A percentile compares a stretch with the other conserved stretches of the same genome.
phyloP scores from a whole-genome alignment of 2,329 filamentous ascomycete genomes.

The Phyllosticta capitalensis region DNA sequence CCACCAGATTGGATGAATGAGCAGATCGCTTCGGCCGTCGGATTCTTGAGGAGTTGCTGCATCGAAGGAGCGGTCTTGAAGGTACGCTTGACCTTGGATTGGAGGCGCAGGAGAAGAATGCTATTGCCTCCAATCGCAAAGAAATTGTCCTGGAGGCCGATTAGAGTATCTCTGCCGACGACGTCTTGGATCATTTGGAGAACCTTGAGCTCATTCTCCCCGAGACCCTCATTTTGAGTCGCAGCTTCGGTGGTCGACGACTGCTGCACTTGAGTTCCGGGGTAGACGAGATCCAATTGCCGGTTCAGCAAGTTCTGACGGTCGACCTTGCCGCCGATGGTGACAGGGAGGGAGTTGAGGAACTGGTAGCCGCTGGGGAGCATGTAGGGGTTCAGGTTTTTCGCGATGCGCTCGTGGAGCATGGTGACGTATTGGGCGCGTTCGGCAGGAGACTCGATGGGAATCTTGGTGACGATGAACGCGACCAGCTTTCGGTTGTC shows the following conservation, averaged over 20 bases:
- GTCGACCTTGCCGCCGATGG: background rate
- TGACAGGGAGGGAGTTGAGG: background rate
- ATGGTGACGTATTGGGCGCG: constrained; percentile 19
- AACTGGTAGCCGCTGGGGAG: constrained; percentile 1
- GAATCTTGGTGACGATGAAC: constrained; percentile 25
- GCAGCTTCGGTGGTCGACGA: background rate
- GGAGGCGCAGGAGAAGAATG: constrained; percentile 22
- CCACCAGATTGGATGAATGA: background rate
- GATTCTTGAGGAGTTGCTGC: background rate
- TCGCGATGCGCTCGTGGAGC: constrained; percentile 27
- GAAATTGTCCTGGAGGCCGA: constrained; percentile 16
- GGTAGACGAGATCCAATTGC: background rate
- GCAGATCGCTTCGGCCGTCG: background rate
- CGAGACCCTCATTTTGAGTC: background rate
- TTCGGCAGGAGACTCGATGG: background rate
- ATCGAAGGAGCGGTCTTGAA: background rate
- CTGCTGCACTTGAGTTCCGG: background rate
- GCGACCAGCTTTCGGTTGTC: constrained; percentile 21
- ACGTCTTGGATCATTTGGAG: background rate
- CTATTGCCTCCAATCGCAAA: constrained; percentile 30
- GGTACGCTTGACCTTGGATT: background rate
- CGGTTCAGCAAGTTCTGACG: background rate
- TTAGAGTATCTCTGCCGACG: background rate
- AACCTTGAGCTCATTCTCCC: background rate
- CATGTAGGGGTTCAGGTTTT: constrained; percentile 3